Evolutionary conservation across 768 basidiomycete species (phyloP), one percentile per base, ranked within the genome.

Genomic region (Podaxis sp.): DNA sequence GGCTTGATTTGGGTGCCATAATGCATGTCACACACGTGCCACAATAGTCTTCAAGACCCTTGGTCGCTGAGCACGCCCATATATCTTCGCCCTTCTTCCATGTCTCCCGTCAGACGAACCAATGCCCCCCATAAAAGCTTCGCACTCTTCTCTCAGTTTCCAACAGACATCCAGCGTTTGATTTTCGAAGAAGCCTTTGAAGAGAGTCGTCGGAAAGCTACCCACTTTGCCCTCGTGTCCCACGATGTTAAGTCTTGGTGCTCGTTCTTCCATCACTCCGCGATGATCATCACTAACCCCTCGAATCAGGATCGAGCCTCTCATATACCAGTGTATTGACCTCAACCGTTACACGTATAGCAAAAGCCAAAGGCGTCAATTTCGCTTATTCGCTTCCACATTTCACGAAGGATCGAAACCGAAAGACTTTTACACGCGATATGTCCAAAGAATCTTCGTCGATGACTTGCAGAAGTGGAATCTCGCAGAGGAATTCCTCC

Each of bases 171-270:
- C 27, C 59, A 61, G 25, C 42, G 52, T 2, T 53, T 48, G 2
- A 37, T 61, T 32, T 61, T 61, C 14, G 59, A 61, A 10, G 59
- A 61, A 36, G 59, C 59, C 23, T 61, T 47, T 18, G 59, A 61
- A 38, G 59, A 44, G 4, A 54, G 51, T 18, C 4, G 27, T 10
- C 42, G 59, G 6, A 55, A 46, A n/a, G 59, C 52, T 13, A 40
- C 21, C 4, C 52, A 61, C 1, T 35, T 61, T 14, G 52, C 59
- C 6, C 47, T 54, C 21, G 59, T 61, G 36, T 61, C 59, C 4
- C 36, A n/a, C 18, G 52, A 54, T 13, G 59, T 61, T 35, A 54
- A 27, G 53, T 54, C 52, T 13, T 61, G 59, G 59, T 61, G 25
- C n/a, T 35, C 7, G 7, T 14, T 10, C n/a, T 36, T 25, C 32